Evolutionary conservation across 495 filamentous ascomycete genomes (phyloP), one percentile per base, ranked within the genome.

Genomic region (Amorphotheca resinae): DNA sequence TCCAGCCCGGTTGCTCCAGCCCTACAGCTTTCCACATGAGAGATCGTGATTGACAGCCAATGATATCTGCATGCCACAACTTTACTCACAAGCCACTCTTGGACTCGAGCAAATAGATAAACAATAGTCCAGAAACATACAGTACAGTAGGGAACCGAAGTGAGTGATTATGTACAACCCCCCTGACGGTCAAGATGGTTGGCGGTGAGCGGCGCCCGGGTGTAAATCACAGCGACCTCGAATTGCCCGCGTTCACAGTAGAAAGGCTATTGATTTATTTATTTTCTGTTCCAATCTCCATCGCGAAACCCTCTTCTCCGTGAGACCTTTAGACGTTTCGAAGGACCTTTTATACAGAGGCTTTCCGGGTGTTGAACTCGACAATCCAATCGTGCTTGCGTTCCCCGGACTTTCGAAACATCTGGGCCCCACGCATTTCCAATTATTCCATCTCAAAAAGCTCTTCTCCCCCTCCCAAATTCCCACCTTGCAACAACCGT

Each of bases 331-430:
- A 12, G 12, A 3, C 12, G 12, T 33, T 33, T 15, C 16, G 12
- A 16, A 16, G 8, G 2, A 17, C 22, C 4, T 33, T 18, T 9
- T 6, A 31, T 22, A 16, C 16, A n/a, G n/a, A n/a, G n/a, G n/a
- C n/a, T n/a, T n/a, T n/a, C n/a, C n/a, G n/a, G n/a, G n/a, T n/a
- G n/a, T 12, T 34, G 31, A 22, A 22, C 8, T 4, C 12, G 3
- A 9, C 17, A 9, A 28, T 21, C 42, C 46, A 46, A 33, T 48
- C 44, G 46, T 47, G 28, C 44, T 32, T 43, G 15, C 51, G 40
- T 47, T 45, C 51, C 51, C 46, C 39, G 32, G 44, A 44, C 44
- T 46, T 22, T 40, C 39, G 46, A 54, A 54, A 54, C 43, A 37
- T 15, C 28, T n/a, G n/a, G n/a, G n/a, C n/a, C n/a, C n/a, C n/a